Conservation (phyloP, 2,329 filamentous ascomycete species). For the Zymoseptoria brevis region DNA sequence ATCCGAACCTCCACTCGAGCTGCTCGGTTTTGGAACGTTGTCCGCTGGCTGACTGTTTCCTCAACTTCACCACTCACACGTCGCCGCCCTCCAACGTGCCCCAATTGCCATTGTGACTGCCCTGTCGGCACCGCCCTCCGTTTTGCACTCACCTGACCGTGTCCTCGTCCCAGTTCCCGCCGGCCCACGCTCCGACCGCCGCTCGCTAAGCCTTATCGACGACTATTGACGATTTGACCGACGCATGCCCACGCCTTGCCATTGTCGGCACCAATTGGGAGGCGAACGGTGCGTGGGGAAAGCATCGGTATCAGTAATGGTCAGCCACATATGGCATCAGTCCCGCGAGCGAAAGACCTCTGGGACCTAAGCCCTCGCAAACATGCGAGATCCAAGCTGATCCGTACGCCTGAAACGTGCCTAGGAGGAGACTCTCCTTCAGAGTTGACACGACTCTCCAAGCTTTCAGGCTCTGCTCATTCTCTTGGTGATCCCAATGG, state of each 20-base stretch:
- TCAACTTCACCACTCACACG: not conserved
- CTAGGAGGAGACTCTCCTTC: not conserved
- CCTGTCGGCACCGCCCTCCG: not conserved
- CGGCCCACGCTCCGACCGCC: not conserved
- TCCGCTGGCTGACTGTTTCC: not conserved
- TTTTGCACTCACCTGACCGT: not conserved
- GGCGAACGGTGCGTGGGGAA: not conserved
- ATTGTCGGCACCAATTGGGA: constrained; percentile 5
- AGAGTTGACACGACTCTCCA: constrained; percentile 5
- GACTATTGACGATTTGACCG: not conserved
- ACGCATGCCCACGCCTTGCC: not conserved
- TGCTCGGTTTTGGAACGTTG: not conserved
- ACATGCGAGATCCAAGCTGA: constrained; percentile 12
- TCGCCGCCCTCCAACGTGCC: not conserved
- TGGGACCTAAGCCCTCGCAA: constrained; percentile 4
- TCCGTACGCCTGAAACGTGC: constrained; percentile 3
- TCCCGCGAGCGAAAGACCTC: constrained; percentile 8
- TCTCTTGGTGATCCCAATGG: not conserved
- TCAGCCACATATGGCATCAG: constrained; percentile 13
- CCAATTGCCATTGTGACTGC: not conserved
- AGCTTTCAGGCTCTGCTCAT: constrained; percentile 4
- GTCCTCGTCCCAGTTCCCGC: not conserved
- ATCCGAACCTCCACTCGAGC: not conserved
- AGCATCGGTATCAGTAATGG: constrained; percentile 9
- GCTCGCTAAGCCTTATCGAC: not conserved